Conservation (phyloP, 2,329 filamentous ascomycete genomes). For the Colletotrichum sp. region DNA sequence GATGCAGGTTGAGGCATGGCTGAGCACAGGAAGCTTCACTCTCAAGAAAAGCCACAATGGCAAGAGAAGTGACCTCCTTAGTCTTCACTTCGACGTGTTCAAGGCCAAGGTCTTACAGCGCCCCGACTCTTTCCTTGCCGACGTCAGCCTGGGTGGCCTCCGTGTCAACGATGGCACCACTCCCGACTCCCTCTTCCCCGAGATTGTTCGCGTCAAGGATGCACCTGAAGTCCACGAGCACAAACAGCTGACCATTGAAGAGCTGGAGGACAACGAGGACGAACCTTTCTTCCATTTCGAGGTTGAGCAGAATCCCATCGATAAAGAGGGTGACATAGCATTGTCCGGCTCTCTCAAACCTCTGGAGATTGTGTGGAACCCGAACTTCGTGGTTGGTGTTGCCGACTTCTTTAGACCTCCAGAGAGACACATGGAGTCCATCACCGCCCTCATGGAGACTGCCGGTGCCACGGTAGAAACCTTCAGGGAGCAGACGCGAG, state of each 20-base stretch:
- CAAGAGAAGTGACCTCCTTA: slow-evolving; percentile 80
- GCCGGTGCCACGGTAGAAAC: slow-evolving; percentile 96
- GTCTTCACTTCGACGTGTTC: slow-evolving; percentile 93
- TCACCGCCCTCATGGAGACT: slow-evolving; percentile 92
- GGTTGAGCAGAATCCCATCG: slow-evolving; percentile 93
- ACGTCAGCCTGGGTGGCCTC: slow-evolving; percentile 89
- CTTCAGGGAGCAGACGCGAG: slow-evolving; percentile 91
- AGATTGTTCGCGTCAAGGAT: slow-evolving; percentile 96
- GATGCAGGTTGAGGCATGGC: slow-evolving; percentile 86
- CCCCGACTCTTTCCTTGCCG: slow-evolving; percentile 87
- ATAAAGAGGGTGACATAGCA: slow-evolving; percentile 89
- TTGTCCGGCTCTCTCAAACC: slow-evolving; percentile 91
- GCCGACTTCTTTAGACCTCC: slow-evolving; percentile 96
- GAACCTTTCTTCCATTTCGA: slow-evolving; percentile 92
- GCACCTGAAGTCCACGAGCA: slow-evolving; percentile 59
- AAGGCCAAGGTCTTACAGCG: slow-evolving; percentile 88
- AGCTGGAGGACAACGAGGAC: slow-evolving; percentile 54
- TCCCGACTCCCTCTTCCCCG: slow-evolving; percentile 85
- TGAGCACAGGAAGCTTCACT: slow-evolving; percentile 97
- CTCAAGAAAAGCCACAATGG: slow-evolving; percentile 84
- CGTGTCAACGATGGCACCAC: slow-evolving; percentile 97
- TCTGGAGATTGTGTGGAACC: slow-evolving; percentile 97
- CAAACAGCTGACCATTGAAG: slow-evolving; percentile 56
- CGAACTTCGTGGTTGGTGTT: slow-evolving; percentile 87
- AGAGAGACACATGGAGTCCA: slow-evolving; percentile 97